Evolutionary conservation across 306 rosid species (phyloP).

Genomic region (Inga leiocalycina): DNA sequence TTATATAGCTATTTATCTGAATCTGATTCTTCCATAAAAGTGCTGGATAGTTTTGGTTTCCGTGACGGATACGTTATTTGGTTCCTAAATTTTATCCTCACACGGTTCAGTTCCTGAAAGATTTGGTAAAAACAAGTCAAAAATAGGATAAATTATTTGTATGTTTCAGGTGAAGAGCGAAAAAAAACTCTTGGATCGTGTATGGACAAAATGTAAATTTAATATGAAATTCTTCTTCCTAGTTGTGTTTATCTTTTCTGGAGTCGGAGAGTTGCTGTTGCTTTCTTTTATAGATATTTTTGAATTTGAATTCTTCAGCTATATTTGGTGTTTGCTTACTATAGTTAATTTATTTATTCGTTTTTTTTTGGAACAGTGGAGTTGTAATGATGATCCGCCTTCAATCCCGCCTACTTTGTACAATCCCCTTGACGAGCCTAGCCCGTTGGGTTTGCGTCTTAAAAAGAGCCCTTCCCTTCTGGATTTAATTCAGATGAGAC

Average conservation of each 20-base stretch:
- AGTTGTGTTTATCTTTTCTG: background rate
- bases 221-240: background rate
- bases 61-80: background rate
- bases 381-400: conserved; percentile 32
- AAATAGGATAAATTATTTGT: background rate
- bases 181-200: background rate
- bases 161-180: background rate
- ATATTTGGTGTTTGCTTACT: background rate
- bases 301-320: background rate
- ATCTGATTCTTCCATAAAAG: background rate
- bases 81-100: background rate
- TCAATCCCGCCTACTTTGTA: conserved; percentile 33
- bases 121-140: background rate
- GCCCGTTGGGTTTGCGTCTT: conserved; percentile 80
- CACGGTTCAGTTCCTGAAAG: background rate
- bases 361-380: conserved; percentile 29
- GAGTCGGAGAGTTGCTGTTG: background rate
- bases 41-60: background rate
- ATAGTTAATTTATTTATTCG: background rate
- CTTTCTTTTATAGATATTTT: background rate
- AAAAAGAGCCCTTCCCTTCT: conserved; percentile 81
- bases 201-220: background rate
- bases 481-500: conserved; percentile 89
- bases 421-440: conserved; percentile 78
- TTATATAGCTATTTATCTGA: background rate